Conservation (phyloP, 1,284 basidiomycete genomes). For the Neolentinus lepideus region DNA sequence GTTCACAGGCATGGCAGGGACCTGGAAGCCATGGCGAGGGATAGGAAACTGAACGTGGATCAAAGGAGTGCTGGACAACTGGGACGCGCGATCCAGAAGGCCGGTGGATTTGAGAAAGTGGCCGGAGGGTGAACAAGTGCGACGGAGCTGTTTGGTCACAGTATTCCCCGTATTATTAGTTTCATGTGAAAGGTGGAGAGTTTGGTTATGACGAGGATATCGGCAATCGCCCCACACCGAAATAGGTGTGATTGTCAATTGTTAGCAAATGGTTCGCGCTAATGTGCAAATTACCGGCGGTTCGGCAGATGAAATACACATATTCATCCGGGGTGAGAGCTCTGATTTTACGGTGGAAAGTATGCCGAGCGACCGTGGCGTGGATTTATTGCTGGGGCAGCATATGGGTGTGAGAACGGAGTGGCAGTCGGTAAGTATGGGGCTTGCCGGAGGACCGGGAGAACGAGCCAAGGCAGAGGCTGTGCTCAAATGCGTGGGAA, state of each 20-base stretch:
- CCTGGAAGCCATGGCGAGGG: constrained; percentile 71
- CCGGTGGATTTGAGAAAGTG: constrained; percentile 30
- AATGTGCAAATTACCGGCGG: background rate
- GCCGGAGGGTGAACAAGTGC: background rate
- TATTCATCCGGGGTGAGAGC: background rate
- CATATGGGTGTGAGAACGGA: background rate
- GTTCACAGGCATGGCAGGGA: constrained; percentile 71
- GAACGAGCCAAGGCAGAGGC: background rate
- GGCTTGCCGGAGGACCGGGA: background rate
- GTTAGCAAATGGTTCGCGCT: background rate
- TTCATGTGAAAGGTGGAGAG: background rate
- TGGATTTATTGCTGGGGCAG: background rate
- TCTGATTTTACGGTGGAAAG: background rate
- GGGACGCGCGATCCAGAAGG: constrained; percentile 49
- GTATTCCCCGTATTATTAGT: background rate
- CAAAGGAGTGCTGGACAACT: constrained; percentile 88
- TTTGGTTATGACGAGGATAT: background rate
- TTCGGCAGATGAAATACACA: background rate
- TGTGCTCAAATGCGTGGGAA: background rate
- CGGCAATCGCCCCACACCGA: background rate
- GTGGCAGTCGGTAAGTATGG: background rate
- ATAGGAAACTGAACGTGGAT: constrained; percentile 74
- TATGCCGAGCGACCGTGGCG: background rate
- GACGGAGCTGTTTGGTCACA: background rate
- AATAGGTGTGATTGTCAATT: constrained; percentile 1